Evolutionary conservation across 352 stramenopile species (phyloP).

Genomic region (Phytophthora meadii): DNA sequence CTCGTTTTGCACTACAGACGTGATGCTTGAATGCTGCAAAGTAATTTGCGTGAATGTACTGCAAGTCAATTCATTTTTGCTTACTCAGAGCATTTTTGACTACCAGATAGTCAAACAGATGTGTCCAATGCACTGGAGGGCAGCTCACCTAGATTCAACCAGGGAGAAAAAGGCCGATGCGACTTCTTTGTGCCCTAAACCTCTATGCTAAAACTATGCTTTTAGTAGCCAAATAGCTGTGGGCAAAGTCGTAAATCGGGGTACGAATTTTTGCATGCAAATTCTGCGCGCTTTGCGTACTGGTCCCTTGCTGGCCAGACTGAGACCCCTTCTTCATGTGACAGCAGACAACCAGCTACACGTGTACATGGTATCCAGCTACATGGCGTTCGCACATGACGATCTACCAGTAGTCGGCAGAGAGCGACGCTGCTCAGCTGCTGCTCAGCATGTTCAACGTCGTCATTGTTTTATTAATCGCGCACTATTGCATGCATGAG

Average conservation of each 20-base stretch:
- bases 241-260: conserved; percentile 3
- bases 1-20: no score
- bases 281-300: no score
- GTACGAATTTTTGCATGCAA: not conserved
- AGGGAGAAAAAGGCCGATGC: conserved; percentile 2
- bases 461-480: not conserved
- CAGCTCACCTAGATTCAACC: conserved; percentile 32
- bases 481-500: not conserved
- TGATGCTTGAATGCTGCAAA: no score
- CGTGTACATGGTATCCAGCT: no score
- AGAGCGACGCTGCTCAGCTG: no score
- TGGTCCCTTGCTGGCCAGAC: conserved; percentile 1
- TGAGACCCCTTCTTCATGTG: not conserved
- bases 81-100: not conserved
- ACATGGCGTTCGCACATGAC: not conserved
- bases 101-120: not conserved
- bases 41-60: no score
- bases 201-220: conserved; percentile 4
- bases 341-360: not conserved
- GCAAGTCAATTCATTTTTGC: no score
- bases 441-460: not conserved
- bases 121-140: conserved; percentile 13
- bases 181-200: conserved; percentile 21
- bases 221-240: conserved; percentile 6
- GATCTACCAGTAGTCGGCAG: not conserved